These are phyloP conservation scores for Herpetomonas muscarum DNA, from an alignment of 208 protist species.

Conservation along the genomic window DNA sequence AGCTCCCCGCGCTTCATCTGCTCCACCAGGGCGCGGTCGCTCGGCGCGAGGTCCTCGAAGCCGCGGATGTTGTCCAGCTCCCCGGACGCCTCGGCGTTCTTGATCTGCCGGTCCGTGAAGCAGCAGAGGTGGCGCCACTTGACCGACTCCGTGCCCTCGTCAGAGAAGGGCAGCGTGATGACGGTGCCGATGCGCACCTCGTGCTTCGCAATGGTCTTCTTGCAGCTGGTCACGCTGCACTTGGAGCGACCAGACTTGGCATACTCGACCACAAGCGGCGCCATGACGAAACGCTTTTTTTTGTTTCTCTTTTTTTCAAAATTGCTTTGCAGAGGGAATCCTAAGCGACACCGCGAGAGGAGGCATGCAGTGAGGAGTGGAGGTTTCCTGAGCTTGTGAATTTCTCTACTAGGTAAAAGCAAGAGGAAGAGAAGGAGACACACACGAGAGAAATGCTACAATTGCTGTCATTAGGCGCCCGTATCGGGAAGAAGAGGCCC, in stretches of 20 bases:
- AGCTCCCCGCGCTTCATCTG: slow-evolving; percentile 61
- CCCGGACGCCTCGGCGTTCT: slow-evolving; percentile 47
- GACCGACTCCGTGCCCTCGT: slow-evolving; percentile 40
- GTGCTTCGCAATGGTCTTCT: slow-evolving; percentile 56
- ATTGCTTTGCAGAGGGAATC: not conserved
- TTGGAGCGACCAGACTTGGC: slow-evolving; percentile 62
- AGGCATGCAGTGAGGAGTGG: no score
- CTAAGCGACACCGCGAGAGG: no score
- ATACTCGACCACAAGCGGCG: slow-evolving; percentile 66
- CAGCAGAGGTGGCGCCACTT: slow-evolving; percentile 86
- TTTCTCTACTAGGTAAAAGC: no score
- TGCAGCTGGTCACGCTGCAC: slow-evolving; percentile 50
- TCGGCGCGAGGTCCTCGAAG: slow-evolving; percentile 48
- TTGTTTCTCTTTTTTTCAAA: not conserved
- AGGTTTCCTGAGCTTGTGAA: no score
- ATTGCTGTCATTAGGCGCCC: no score
- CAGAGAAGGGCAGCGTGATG: slow-evolving; percentile 40
- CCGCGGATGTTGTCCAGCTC: slow-evolving; percentile 64
- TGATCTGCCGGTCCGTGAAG: slow-evolving; percentile 72
- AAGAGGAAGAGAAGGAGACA: no score
- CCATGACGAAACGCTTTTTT: slow-evolving; percentile 30
- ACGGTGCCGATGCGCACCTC: slow-evolving; percentile 80
- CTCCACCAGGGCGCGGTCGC: slow-evolving; percentile 48
- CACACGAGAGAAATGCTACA: no score
- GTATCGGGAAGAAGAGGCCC: no score